Base-by-base conservation (phyloP, 148 eudicot species). In the Amaranthus hypochondriacus region DNA sequence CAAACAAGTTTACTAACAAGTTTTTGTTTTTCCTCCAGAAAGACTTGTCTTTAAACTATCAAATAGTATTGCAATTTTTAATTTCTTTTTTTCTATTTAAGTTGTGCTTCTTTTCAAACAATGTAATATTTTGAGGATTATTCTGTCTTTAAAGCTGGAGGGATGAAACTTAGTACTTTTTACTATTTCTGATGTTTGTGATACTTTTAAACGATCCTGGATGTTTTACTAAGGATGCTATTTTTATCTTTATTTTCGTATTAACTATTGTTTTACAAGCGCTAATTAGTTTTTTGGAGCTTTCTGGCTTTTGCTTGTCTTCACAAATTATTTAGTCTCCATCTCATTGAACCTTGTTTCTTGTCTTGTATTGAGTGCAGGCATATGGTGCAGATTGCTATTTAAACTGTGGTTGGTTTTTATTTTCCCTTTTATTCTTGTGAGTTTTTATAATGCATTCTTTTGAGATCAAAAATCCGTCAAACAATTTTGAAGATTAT, bases 1-100 rank as follows among this genome's bases (percentile, higher is more conserved):
- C 91, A 86, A 89, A 89, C 85, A 80, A 82, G 79, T 80, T 77
- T 85, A 71, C 67, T 84, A 80, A 83, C 82, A 84, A 83, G 79
- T 86, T 79, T 71, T 77, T 81, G 81, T 85, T 86, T 87, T 75
- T 58, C 51, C 69, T 18, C 72, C 64, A 54, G 75, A 80, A 78
- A 60, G 82, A 62, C 82, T 61, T 56, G 80, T 81, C 75, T 79
- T 76, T 78, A 62, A 84, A 84, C 80, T 44, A 70, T 56, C 77
- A 78, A 81, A 84, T 79, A 78, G 77, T 21, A 53, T 79, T 73
- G 80, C 78, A 60, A 43, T 84, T 84, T 81, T 71, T 8, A 46
- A 39, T 73, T 81, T 72, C 50, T 47, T 71, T 52, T 59, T 65
- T 18, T 61, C 44, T n/a, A 15, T 71, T 56, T 44, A 50, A 64